phyloP scores from a whole-genome alignment of 805 yeast species.

The Blastobotrys peoriensis region DNA sequence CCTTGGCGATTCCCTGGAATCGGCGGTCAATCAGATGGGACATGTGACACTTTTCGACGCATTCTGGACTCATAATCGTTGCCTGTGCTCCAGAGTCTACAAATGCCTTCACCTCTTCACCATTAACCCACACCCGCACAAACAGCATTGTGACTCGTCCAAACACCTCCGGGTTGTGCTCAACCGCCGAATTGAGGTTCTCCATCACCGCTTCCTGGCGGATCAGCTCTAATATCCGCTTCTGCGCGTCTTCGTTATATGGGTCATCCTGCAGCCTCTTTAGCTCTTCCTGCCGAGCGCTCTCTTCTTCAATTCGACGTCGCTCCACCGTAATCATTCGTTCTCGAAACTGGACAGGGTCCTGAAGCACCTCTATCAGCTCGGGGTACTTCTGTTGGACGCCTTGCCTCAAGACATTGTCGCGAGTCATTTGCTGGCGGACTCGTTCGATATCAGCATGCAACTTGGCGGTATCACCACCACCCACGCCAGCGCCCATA shows the following conservation, averaged over 20 bases:
- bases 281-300: conserved; percentile 43
- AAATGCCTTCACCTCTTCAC: conserved; percentile 78
- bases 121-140: conserved; percentile 71
- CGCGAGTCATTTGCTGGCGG: conserved; percentile 31
- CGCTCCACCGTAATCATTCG: conserved; percentile 26
- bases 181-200: conserved; percentile 72
- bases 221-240: conserved; percentile 58
- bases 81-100: conserved; percentile 96
- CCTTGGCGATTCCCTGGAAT: conserved; percentile 76
- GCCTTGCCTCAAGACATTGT: conserved; percentile 29
- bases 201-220: conserved; percentile 72
- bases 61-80: conserved; percentile 69
- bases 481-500: conserved; percentile 2
- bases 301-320: conserved; percentile 26
- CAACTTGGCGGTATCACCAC: conserved; percentile 1
- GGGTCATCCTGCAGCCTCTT: conserved; percentile 54
- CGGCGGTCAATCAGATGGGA: conserved; percentile 71
- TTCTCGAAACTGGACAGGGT: conserved; percentile 44
- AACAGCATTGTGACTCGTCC: conserved; percentile 79
- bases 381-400: conserved; percentile 41
- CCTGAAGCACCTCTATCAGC: conserved; percentile 40
- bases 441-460: conserved; percentile 27
- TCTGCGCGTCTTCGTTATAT: conserved; percentile 63
- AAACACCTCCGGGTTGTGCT: conserved; percentile 86
- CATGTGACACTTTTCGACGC: conserved; percentile 70